phyloP scores from a whole-genome alignment of 208 protist species.

The Naegleria fowleri region DNA sequence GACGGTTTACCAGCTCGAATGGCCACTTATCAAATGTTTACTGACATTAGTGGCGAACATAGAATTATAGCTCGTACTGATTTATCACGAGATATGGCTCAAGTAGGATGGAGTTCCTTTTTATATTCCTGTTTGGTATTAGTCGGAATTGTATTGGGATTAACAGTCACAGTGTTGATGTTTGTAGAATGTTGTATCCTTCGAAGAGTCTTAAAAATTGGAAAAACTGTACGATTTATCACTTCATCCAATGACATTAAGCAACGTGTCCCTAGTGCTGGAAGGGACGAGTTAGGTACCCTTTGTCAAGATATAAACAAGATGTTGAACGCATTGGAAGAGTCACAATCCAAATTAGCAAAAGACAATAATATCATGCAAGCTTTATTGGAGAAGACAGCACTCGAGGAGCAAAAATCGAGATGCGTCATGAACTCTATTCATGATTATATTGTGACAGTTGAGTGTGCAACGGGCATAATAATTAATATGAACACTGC shows the following conservation, averaged over 20 bases:
- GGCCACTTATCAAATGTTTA: slow-evolving; percentile 1
- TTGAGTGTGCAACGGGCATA: background rate
- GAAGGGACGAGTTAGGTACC: background rate
- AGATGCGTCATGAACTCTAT: background rate
- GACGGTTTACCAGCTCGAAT: background rate
- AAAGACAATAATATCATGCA: background rate
- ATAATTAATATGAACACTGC: background rate
- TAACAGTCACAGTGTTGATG: background rate
- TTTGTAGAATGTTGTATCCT: background rate
- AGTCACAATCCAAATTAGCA: background rate
- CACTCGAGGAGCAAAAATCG: background rate
- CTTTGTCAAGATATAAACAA: background rate
- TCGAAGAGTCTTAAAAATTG: background rate
- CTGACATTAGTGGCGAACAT: background rate
- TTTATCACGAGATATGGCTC: background rate
- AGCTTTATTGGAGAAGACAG: background rate
- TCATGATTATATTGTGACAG: background rate
- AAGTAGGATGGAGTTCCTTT: background rate
- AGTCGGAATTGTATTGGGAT: background rate
- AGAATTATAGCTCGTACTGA: background rate
- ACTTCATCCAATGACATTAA: background rate
- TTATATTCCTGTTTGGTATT: background rate
- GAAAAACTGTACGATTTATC: background rate
- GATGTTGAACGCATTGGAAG: background rate
- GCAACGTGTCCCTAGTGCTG: background rate